Base-by-base conservation (phyloP, 805 yeast genomes). In the Grigorovia transvaalensis region DNA sequence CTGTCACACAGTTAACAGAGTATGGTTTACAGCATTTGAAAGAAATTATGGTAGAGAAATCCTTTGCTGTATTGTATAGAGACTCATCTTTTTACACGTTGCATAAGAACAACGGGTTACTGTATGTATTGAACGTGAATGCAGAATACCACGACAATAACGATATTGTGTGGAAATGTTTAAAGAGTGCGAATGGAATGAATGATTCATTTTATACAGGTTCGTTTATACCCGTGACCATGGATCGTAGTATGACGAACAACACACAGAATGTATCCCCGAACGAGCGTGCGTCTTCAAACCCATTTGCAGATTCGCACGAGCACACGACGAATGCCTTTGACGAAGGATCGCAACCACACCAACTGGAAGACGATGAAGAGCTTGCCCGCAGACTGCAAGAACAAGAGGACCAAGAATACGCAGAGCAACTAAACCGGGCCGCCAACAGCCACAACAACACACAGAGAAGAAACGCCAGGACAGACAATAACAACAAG, bases 81-180 rank as follows among this genome's bases (percentile, higher is more conserved):
- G 91, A 93, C 67, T 90, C 93, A 65, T 96, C 89, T 65, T 91
- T 87, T 67, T 78, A 78, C 56, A 88, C 96, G 0, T 63, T 90
- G 11, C 77, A 67, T 52, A 82, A 82, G 60, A 66, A 64, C 17
- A 69, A 67, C 44, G 73, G 72, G 30, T 74, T 74, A 51, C 70
- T 91, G 35, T 88, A 78, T 61, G 67, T 79, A 5, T 71, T 91
- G 29, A 83, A 86, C 2, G 86, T 93, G 1, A 96, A 93, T 62
- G 70, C 74, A 15, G 88, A 93, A 2, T 84, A 80, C 59, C 61
- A 57, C 45, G 54, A 63, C 20, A 71, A 74, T 44, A 56, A 56
- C 1, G 70, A 75, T n/a, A 76, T 85, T 18, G 87, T 88, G 8
- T 91, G 98, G 98, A 90, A 86, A 63, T 78, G 85, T 1, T 68